Conservation (phyloP, 345 rosid species). For the Murraya paniculata region DNA sequence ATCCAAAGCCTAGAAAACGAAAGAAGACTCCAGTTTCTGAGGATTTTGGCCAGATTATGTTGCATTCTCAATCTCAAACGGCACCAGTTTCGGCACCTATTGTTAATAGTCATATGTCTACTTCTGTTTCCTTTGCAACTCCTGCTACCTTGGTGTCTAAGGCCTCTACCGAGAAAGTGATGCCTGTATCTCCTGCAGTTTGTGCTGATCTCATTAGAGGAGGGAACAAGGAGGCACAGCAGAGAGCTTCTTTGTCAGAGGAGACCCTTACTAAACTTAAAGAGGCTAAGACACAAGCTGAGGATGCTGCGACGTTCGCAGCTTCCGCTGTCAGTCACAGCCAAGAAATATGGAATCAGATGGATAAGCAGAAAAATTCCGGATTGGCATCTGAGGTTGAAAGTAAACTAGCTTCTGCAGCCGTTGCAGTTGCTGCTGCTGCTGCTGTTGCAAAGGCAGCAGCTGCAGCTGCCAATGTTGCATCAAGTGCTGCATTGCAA, state of each 20-base stretch:
- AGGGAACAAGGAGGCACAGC: slow-evolving; percentile 35
- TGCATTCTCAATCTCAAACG: slow-evolving; percentile 44
- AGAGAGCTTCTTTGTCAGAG: slow-evolving; percentile 50
- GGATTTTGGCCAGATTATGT: slow-evolving; percentile 39
- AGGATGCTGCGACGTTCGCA: slow-evolving; percentile 78
- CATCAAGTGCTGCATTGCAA: slow-evolving; percentile 92
- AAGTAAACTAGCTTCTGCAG: slow-evolving; percentile 77
- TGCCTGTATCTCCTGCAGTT: slow-evolving; percentile 39
- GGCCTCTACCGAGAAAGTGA: slow-evolving; percentile 35
- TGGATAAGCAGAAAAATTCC: slow-evolving; percentile 55
- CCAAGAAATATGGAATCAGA: slow-evolving; percentile 69
- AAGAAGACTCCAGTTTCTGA: slow-evolving; percentile 57
- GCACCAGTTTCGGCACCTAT: slow-evolving; percentile 40
- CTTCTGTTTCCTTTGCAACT: slow-evolving; percentile 38
- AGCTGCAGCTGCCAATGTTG: slow-evolving; percentile 94
- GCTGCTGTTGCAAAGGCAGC: slow-evolving; percentile 98
- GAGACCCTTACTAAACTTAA: slow-evolving; percentile 58
- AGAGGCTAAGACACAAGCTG: slow-evolving; percentile 76
- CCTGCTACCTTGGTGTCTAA: slow-evolving; percentile 41
- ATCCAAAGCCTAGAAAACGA: slow-evolving; percentile 71
- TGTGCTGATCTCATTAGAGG: slow-evolving; percentile 39
- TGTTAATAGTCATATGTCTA: slow-evolving; percentile 29
- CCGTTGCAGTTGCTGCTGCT: slow-evolving; percentile 81
- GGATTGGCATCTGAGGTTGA: slow-evolving; percentile 58
- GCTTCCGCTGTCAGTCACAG: slow-evolving; percentile 70